Evolutionary conservation across 2,329 filamentous ascomycete genomes (phyloP), one percentile per base, ranked within the genome.

Genomic region (Alternaria ventricosa): DNA sequence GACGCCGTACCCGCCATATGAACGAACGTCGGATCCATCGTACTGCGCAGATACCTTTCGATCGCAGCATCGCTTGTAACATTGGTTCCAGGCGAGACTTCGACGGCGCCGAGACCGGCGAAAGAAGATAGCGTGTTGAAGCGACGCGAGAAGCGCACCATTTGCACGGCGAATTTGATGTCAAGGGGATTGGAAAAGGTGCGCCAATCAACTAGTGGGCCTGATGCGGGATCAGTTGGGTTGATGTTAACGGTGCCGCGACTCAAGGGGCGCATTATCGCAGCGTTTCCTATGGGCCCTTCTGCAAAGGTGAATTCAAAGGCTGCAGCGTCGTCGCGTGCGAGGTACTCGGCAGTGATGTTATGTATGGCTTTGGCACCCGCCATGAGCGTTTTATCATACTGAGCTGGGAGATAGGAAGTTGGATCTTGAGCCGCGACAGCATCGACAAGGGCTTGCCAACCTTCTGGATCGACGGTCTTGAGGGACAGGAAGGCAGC

Each of bases 401-500:
- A 63, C 3, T 54, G 50, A 3, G 41, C 45, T 5, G 71, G 69
- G 6, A 73, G 64, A 43, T 70, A 67, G 1, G 54, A 18, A 9
- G 44, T 46, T 3, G 67, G 45, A 8, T 58, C 30, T 55, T 72
- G 70, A 7, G 57, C 57, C 8, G 53, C 36, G 7, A 67, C 46
- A 20, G 58, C 55, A 10, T 60, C 55, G 36, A 67, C 44, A 4
- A 72, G 23, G 1, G 60, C 33, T 18, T 65, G 41, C 43, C 41
- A 61, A 22, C 46, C 59, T 13, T 51, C 47, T 20, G 27, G 47
- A 2, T 51, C 47, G 47, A 91, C 71, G 67, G 88, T 87, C 12
- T 79, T 76, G 61, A 86, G 90, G 56, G 91, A 81, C 9, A 88
- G 88, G 54, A 85, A 83, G 0, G 86, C 84, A 69, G 47, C 47